Base-by-base conservation (phyloP, 2,329 filamentous ascomycete species). In the Talaromyces islandicus region DNA sequence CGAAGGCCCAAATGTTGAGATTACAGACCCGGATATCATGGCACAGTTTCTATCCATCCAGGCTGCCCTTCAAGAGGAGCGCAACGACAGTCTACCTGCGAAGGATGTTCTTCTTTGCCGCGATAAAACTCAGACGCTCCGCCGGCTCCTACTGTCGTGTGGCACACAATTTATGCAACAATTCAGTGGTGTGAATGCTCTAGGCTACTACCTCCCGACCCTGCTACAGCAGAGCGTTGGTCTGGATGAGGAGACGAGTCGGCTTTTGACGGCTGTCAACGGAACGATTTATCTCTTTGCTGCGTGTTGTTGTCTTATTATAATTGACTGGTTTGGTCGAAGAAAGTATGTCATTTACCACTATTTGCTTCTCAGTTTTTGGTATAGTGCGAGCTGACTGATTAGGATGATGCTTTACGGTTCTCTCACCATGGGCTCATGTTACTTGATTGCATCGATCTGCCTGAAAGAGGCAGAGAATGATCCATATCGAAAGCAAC, bases 151-250 rank as follows among this genome's bases (percentile, higher is more conserved):
- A 46, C 69, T 80, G 0, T 77, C 78, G 32, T 71, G 78, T 9
- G 74, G 76, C 2, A 76, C 73, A 2, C 77, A 81, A 54, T 79
- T 80, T 57, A 80, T 81, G 71, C 78, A 80, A 55, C 75, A 77
- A 57, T 67, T 77, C 14, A 66, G 63, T 32, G 74, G 74, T 7
- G 62, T 69, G 14, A 69, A 65, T 48, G 59, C 57, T 3, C 14
- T 54, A 30, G 51, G 51, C 4, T 54, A 54, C 56, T 66, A 66
- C 38, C 35, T 64, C 2, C 60, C 64, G 6, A 63, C 60, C n/a
- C 24, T 66, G 2, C 32, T 65, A 14, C 54, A 62, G 7, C 48
- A 63, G 29, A 60, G 54, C 17, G 60, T 66, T n/a, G 63, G 64
- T 2, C 51, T 66, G 60, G 43, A 17, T 46, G 43, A 46, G 43